These are phyloP conservation scores for Pseudozyma sp. DNA, from an alignment of 1,284 basidiomycete species.

Conservation along the genomic window DNA sequence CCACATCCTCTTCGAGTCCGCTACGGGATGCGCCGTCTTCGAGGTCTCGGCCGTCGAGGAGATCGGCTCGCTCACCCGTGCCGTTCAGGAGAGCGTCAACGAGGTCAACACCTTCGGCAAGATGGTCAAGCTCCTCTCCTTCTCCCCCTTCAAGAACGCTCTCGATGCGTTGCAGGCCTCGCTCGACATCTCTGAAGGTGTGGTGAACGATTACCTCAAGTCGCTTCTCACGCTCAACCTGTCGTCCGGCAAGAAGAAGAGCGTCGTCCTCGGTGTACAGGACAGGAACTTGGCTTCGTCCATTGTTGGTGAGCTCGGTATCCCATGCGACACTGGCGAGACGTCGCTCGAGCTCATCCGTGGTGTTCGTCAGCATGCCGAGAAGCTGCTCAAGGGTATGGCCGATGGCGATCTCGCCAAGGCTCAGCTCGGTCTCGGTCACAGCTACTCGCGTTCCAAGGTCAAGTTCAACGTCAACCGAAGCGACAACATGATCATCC, in stretches of 20 bases:
- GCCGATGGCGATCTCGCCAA: slow-evolving; percentile 88
- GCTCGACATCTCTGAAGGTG: slow-evolving; percentile 95
- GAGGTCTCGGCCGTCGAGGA: slow-evolving; percentile 89
- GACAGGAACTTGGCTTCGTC: slow-evolving; percentile 83
- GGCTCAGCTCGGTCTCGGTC: slow-evolving; percentile 90
- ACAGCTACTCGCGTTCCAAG: slow-evolving; percentile 97
- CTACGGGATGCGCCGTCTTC: slow-evolving; percentile 95
- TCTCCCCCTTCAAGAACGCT: slow-evolving; percentile 93
- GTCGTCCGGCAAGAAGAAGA: slow-evolving; percentile 80
- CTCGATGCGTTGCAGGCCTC: slow-evolving; percentile 96
- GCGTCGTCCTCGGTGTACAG: slow-evolving; percentile 83
- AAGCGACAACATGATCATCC: slow-evolving; percentile 99
- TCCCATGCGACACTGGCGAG: slow-evolving; percentile 90
- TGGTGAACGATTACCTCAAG: slow-evolving; percentile 87
- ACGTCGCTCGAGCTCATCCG: slow-evolving; percentile 88
- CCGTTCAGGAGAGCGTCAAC: slow-evolving; percentile 77
- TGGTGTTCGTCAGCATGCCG: slow-evolving; percentile 90
- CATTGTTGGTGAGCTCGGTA: slow-evolving; percentile 81
- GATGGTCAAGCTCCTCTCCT: slow-evolving; percentile 92
- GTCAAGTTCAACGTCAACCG: slow-evolving; percentile 98
- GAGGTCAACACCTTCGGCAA: slow-evolving; percentile 92
- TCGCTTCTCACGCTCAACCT: slow-evolving; percentile 90
- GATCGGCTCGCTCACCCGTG: slow-evolving; percentile 83
- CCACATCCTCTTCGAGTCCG: slow-evolving; percentile 92
- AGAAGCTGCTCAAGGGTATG: slow-evolving; percentile 87